These are phyloP conservation scores for Diplotaxis tenuifolia DNA, from an alignment of 345 rosid species.

Conservation along the genomic window DNA sequence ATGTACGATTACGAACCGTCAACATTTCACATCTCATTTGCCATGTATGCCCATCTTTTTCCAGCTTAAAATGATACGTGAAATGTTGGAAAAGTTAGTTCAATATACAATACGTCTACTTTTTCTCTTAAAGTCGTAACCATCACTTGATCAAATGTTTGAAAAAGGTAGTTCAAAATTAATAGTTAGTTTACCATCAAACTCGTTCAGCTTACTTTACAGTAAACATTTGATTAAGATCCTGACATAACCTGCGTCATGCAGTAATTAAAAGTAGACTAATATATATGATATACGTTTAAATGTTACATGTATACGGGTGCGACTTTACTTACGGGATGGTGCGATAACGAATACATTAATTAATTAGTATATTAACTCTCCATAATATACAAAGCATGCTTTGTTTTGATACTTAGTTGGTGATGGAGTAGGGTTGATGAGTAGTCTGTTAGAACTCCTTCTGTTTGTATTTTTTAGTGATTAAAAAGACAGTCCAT, in stretches of 20 bases:
- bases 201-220: background rate
- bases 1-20: background rate
- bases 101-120: background rate
- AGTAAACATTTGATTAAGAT: background rate
- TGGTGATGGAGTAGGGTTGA: conserved; percentile 37
- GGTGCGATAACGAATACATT: conserved; percentile 13
- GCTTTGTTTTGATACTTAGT: conserved; percentile 31
- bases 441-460: conserved; percentile 39
- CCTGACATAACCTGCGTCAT: background rate
- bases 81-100: background rate
- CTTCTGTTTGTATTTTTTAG: conserved; percentile 33
- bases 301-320: background rate
- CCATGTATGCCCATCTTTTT: background rate
- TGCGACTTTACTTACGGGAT: conserved; percentile 14
- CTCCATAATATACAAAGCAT: conserved; percentile 31
- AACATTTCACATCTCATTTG: background rate
- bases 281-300: background rate
- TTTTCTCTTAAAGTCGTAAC: background rate
- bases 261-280: background rate
- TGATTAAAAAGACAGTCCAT: conserved; percentile 33
- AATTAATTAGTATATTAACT: conserved; percentile 19
- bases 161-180: background rate
- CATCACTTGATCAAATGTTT: background rate
- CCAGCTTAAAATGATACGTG: background rate
- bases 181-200: background rate